A percentile compares a stretch with the other conserved stretches of the same genome.
phyloP scores from a whole-genome alignment of 1,139 yeast species.

The Yamadazyma membranifaciens region DNA sequence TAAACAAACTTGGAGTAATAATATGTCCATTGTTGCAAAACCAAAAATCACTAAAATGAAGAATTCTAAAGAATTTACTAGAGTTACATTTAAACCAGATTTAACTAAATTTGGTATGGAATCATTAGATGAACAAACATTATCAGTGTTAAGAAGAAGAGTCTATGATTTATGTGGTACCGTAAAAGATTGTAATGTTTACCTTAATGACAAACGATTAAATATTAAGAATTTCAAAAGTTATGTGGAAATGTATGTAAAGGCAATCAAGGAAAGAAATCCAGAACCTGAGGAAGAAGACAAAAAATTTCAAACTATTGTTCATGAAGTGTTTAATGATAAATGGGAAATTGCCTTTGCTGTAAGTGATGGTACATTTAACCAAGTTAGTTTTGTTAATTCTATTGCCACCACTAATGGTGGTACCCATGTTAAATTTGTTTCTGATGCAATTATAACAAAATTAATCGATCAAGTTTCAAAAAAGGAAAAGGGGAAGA shows the following conservation, averaged over 20 bases:
- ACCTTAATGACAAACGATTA: slow-evolving; percentile 71
- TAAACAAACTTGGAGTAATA: slow-evolving; percentile 80
- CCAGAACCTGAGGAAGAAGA: slow-evolving; percentile 29
- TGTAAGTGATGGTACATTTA: slow-evolving; percentile 82
- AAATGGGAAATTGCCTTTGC: slow-evolving; percentile 98
- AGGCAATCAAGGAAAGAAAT: slow-evolving; percentile 50
- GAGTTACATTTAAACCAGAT: slow-evolving; percentile 88
- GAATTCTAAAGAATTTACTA: slow-evolving; percentile 75
- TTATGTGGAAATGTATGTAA: slow-evolving; percentile 88
- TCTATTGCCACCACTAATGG: slow-evolving; percentile 97
- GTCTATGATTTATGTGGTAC: slow-evolving; percentile 96
- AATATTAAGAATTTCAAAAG: slow-evolving; percentile 74
- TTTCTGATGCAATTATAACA: slow-evolving; percentile 79
- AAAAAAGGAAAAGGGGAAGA: slow-evolving; percentile 74
- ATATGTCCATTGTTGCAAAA: slow-evolving; percentile 76
- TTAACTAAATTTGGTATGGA: slow-evolving; percentile 82
- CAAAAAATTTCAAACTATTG: slow-evolving; percentile 51
- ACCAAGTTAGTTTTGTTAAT: slow-evolving; percentile 95
- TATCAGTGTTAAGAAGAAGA: slow-evolving; percentile 86
- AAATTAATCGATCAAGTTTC: slow-evolving; percentile 63
- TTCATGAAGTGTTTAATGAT: slow-evolving; percentile 67
- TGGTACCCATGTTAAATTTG: slow-evolving; percentile 90
- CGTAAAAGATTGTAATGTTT: slow-evolving; percentile 79
- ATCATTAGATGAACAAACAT: slow-evolving; percentile 71
- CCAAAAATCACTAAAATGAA: slow-evolving; percentile 68